Evolutionary conservation across 2,329 filamentous ascomycete genomes (phyloP).

Genomic region (Byssothecium circinans): DNA sequence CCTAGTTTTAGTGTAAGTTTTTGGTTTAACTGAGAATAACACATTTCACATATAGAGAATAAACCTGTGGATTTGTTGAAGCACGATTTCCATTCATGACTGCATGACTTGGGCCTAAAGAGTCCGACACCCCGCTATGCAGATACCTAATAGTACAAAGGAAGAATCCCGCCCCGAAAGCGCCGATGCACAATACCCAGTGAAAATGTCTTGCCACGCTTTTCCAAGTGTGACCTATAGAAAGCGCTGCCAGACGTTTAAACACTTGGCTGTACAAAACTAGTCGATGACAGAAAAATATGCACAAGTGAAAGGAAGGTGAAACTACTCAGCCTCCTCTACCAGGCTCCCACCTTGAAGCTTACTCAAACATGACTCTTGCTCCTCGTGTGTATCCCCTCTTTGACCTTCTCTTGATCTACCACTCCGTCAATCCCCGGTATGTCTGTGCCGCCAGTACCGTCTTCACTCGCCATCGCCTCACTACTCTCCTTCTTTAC

Average conservation of each 20-base stretch:
- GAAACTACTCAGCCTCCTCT: not conserved
- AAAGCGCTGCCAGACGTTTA: too few species aligned
- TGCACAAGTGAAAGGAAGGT: not conserved
- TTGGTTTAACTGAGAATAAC: constrained; percentile 67
- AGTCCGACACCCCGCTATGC: not conserved
- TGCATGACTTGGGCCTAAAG: not conserved
- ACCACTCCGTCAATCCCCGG: not conserved
- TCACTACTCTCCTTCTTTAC: not conserved
- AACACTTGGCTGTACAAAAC: not conserved
- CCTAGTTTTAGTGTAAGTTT: constrained; percentile 95
- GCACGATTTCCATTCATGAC: too few species aligned
- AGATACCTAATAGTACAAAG: not conserved
- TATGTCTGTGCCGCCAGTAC: not conserved
- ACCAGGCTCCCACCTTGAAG: not conserved
- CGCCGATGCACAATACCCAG: too few species aligned
- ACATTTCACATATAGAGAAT: too few species aligned
- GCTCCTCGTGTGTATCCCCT: not conserved
- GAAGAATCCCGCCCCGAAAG: too few species aligned
- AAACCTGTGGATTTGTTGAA: too few species aligned
- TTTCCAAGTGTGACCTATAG: too few species aligned
- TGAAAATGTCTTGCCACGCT: too few species aligned
- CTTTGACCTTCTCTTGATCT: not conserved
- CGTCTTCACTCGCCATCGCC: not conserved
- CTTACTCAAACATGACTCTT: constrained; percentile 1
- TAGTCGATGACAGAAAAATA: not conserved